Evolutionary conservation across 2,329 filamentous ascomycete species (phyloP).

Genomic region (Aspergillus proliferans): DNA sequence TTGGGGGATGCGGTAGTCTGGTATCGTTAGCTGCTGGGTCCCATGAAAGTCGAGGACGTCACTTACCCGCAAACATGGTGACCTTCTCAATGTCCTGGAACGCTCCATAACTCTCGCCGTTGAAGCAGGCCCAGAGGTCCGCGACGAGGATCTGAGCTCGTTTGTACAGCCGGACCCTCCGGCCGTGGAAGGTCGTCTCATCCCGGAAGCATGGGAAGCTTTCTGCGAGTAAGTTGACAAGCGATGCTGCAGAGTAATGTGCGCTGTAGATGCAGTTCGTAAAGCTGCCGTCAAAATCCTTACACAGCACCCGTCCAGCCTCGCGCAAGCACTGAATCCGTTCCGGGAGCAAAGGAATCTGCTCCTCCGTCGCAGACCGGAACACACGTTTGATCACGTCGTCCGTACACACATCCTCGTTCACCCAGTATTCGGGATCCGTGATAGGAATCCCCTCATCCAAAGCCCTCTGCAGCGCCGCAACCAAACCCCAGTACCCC

Average conservation of each 20-base stretch:
- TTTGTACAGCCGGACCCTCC: conserved; percentile 77
- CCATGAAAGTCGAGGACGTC: not conserved
- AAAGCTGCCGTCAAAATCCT: conserved; percentile 73
- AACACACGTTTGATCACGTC: conserved; percentile 72
- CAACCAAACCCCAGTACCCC: conserved; percentile 92
- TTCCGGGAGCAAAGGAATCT: conserved; percentile 76
- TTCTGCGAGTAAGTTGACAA: conserved; percentile 79
- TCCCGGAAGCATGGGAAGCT: conserved; percentile 85
- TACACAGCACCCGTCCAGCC: conserved; percentile 70
- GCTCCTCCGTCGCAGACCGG: conserved; percentile 75
- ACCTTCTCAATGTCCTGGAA: conserved; percentile 92
- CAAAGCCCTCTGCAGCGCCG: conserved; percentile 74
- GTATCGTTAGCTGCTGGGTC: conserved; percentile 1
- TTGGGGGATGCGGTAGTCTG: conserved; percentile 91
- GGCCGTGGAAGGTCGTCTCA: conserved; percentile 66
- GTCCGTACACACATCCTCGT: conserved; percentile 68
- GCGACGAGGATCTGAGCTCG: conserved; percentile 93
- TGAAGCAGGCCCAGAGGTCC: conserved; percentile 93
- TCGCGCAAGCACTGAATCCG: conserved; percentile 74
- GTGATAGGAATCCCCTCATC: conserved; percentile 92
- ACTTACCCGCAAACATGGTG: conserved; percentile 81
- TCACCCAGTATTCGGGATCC: conserved; percentile 77
- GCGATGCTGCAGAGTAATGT: conserved; percentile 68
- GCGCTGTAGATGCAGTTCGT: conserved; percentile 67
- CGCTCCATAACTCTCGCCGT: conserved; percentile 68